Evolutionary conservation across 108 stramenopile species (phyloP), one percentile per base, ranked within the genome.

Genomic region (Cyclostephanos invisitatus): DNA sequence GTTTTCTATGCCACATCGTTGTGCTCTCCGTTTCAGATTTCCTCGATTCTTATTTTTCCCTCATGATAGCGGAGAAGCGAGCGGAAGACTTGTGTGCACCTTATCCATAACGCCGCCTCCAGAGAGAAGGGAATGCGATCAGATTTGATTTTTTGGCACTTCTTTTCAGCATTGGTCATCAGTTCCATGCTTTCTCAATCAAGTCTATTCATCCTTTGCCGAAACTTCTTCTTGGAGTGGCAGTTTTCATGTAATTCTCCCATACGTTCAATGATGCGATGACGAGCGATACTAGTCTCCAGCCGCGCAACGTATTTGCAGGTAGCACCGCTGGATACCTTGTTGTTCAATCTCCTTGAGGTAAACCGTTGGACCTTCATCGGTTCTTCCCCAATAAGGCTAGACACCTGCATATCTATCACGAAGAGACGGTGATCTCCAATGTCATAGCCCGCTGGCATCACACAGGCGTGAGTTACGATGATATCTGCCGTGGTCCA

Each of bases 31-130:
- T 37, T 55, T 51, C 8, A 73, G 63, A 53, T 73, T 73, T 15
- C 51, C 36, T 28, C 51, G 24, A 42, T 74, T 74, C 11, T 4
- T 21, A 40, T n/a, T 20, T 66, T 74, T 35, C 72, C 72, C 2
- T 64, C 15, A 7, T 56, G 14, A 20, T 48, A 58, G 6, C 40
- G 17, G 15, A 64, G 54, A 3, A 74, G 1, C 40, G 50, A 50
- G 5, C 15, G 15, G 21, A 35, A 68, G 0, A 56, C 54, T 35
- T 68, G 51, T 8, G 14, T 3, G 21, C 51, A 4, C 8, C 67
- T 7, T 14, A 68, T 32, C 67, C 53, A 68, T 5, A 55, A 37
- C 2, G 37, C 8, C 7, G 67, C 51, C 51, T 54, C 53, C 7
- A 32, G 51, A 6, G 67, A 68, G 18, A 68, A 68, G 18, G 67